Percentiles rank a stretch among this genome's conserved stretches.
Evolutionary conservation across 768 basidiomycete genomes (phyloP).

Genomic region (Psilocybe cyanescens): DNA sequence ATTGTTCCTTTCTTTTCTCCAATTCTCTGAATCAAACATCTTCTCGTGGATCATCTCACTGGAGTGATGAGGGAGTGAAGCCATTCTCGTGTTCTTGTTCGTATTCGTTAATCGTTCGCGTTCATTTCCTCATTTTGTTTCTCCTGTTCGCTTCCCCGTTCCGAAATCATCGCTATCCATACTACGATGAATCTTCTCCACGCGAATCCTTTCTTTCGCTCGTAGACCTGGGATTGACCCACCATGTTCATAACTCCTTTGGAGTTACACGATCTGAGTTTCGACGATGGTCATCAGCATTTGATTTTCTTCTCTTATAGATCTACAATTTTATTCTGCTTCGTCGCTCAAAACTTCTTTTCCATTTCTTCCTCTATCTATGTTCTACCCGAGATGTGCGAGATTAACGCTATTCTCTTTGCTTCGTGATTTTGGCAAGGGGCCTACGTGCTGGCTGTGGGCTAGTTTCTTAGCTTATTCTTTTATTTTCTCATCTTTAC

Average conservation of each 20-base stretch:
- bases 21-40: neutral
- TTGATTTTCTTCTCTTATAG: neutral
- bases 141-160: conserved; percentile 1
- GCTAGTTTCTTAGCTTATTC: neutral
- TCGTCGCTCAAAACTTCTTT: neutral
- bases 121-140: neutral
- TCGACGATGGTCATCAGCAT: neutral
- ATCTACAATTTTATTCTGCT: conserved; percentile 3
- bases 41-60: neutral
- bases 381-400: conserved; percentile 10
- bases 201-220: neutral
- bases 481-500: neutral
- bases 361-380: neutral
- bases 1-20: neutral
- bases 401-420: neutral
- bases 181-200: neutral
- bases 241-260: neutral
- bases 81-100: neutral
- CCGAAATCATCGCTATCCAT: conserved; percentile 14
- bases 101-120: neutral
- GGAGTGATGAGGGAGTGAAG: neutral
- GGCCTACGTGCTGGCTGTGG: neutral
- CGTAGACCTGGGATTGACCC: no score
- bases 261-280: neutral
- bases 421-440: neutral